Conservation (phyloP, 805 yeast species). For the Schwanniomyces sp. region DNA sequence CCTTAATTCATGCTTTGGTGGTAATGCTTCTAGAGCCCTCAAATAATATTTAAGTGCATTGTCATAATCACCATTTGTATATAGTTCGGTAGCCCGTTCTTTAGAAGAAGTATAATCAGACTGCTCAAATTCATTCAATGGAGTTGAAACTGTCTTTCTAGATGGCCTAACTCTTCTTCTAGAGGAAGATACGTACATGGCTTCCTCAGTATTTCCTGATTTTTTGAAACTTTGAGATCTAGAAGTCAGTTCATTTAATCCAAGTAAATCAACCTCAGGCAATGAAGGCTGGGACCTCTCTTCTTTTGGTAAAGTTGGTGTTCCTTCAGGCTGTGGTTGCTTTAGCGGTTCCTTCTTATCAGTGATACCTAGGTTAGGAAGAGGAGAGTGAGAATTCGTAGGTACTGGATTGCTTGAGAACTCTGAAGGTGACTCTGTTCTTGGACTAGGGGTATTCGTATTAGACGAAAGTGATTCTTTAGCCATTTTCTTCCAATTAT, state of each 20-base stretch:
- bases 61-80: slow-evolving; percentile 80
- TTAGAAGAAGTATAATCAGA: slow-evolving; percentile 49
- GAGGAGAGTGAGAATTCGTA: not conserved
- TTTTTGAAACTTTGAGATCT: slow-evolving; percentile 27
- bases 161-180: slow-evolving; percentile 17
- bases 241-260: slow-evolving; percentile 13
- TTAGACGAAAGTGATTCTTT: slow-evolving; percentile 7
- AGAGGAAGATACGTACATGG: slow-evolving; percentile 20
- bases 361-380: not conserved
- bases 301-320: no score
- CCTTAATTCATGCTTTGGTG: slow-evolving; percentile 61
- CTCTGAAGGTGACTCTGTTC: not conserved
- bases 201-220: slow-evolving; percentile 11
- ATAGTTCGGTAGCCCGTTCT: slow-evolving; percentile 59
- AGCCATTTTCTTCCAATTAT: slow-evolving; percentile 13
- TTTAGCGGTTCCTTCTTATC: no score
- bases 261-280: slow-evolving; percentile 27
- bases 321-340: no score
- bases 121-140: slow-evolving; percentile 39
- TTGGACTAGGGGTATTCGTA: slow-evolving; percentile 3
- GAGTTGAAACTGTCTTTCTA: slow-evolving; percentile 10
- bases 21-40: slow-evolving; percentile 50
- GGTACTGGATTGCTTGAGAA: not conserved
- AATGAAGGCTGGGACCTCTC: slow-evolving; percentile 3
- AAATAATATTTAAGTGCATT: slow-evolving; percentile 62